A percentile compares a stretch with the other conserved stretches of the same genome.
phyloP scores from a whole-genome alignment of 23 red algal genomes.

The Porphyridium purpureum region DNA sequence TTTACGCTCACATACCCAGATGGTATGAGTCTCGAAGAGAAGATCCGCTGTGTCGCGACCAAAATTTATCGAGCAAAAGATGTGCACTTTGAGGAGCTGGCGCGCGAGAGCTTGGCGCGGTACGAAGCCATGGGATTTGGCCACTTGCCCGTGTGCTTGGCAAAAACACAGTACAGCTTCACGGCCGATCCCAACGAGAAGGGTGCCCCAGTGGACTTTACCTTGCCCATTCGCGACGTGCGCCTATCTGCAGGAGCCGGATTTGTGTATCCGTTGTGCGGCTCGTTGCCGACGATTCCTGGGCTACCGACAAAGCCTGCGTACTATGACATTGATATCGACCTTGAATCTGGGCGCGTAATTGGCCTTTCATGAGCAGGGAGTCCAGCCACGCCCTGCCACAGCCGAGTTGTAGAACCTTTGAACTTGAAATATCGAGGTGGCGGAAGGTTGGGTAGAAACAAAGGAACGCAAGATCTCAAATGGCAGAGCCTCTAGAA shows the following conservation, averaged over 20 bases:
- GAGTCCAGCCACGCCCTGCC: too few species aligned
- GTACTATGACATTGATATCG: slow-evolving; percentile 93
- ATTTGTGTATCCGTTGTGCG: slow-evolving; percentile 75
- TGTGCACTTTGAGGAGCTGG: slow-evolving; percentile 52
- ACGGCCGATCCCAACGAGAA: slow-evolving; percentile 55
- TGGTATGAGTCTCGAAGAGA: slow-evolving; percentile 29
- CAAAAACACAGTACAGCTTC: slow-evolving; percentile 97
- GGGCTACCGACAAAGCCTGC: slow-evolving; percentile 87
- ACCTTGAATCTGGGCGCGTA: slow-evolving; percentile 6
- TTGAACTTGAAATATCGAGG: too few species aligned
- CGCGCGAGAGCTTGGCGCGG: slow-evolving; percentile 31
- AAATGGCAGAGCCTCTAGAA: too few species aligned
- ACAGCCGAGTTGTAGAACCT: too few species aligned
- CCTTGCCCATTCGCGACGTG: slow-evolving; percentile 65
- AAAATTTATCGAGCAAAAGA: slow-evolving; percentile 69
- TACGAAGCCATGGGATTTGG: slow-evolving; percentile 67
- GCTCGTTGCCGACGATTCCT: slow-evolving; percentile 89
- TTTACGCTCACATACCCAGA: slow-evolving; percentile 55
- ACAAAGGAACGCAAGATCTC: too few species aligned
- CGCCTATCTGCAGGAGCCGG: slow-evolving; percentile 87
- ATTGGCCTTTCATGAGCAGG: background rate
- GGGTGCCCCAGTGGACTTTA: slow-evolving; percentile 72
- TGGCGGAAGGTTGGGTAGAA: too few species aligned
- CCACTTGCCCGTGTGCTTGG: slow-evolving; percentile 77
- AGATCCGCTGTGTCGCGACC: slow-evolving; percentile 52